Base-by-base conservation (phyloP, 345 rosid genomes). In the Hypericum androsaemum region DNA sequence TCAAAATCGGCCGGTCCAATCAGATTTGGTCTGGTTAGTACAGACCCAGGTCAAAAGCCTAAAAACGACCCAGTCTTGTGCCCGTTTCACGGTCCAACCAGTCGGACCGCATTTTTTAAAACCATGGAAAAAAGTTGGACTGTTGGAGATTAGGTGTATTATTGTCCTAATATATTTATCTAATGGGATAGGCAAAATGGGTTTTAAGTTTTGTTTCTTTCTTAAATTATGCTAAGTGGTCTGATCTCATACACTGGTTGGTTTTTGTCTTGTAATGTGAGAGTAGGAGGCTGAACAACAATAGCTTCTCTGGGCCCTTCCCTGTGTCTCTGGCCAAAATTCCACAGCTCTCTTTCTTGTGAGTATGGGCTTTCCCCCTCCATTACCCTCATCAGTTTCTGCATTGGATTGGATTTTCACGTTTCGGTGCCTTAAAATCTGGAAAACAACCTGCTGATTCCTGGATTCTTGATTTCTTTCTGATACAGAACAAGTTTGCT, bases 201-300 rank as follows among this genome's bases (percentile, higher is more conserved):
- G 32, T 22, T 22, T n/a, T 47, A 8, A 0, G 7, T n/a, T 15
- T 10, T 5, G 4, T 40, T 61, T 10, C 52, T 12, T 39, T 39
- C 35, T 52, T 10, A 10, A 54, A 43, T 50, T 7, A 15, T 47
- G 71, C 55, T 38, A 57, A 51, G 32, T 22, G 32, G 32, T 51
- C 64, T 37, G 28, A 59, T 61, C 63, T 62, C 52, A 55, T 16
- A 0, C 54, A 10, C 41, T 62, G 37, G 46, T 65, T 53, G 12
- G n/a, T 65, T 63, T 37, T 77, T 64, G 71, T 66, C 67, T 17
- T 73, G 76, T 68, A 63, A 76, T 71, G 32, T 22, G 84, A 57
- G 61, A 52, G 41, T 66, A 89, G 97, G 80, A 86, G 97, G 74
- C 76, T 89, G 70, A 89, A 89, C 80, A 86, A 89, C 70, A 89